These are phyloP conservation scores for Arthroderma sp. DNA, from an alignment of 2,329 filamentous ascomycete species.

Conservation along the genomic window DNA sequence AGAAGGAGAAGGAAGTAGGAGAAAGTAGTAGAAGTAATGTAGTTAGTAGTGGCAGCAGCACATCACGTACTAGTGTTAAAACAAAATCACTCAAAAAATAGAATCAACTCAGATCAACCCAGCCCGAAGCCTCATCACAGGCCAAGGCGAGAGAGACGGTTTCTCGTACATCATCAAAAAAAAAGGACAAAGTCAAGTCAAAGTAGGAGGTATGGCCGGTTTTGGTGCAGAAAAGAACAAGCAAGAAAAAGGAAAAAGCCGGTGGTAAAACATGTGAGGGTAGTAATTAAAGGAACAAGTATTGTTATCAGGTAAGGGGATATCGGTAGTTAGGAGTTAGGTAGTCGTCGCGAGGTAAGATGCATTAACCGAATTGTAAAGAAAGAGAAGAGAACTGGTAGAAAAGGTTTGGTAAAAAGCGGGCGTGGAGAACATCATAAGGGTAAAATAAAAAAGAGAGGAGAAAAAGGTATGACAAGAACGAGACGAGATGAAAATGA, in stretches of 20 bases:
- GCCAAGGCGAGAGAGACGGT: neutral
- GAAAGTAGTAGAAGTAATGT: neutral
- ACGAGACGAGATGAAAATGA: neutral
- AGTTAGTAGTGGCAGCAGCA: neutral
- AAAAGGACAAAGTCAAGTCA: neutral
- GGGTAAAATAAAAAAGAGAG: neutral
- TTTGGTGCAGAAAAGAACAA: neutral
- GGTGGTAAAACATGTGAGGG: neutral
- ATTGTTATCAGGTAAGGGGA: neutral
- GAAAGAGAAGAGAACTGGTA: neutral
- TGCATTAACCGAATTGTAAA: neutral
- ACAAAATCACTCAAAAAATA: neutral
- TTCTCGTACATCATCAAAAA: conserved; percentile 4
- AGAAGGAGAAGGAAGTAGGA: neutral
- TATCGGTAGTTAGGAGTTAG: too few species aligned
- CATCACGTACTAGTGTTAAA: neutral
- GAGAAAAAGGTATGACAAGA: too few species aligned
- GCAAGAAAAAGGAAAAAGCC: neutral
- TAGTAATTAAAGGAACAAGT: neutral
- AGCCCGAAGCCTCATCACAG: neutral
- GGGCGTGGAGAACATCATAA: neutral
- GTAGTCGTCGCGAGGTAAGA: neutral
- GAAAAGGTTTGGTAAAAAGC: neutral
- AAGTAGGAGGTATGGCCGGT: neutral
- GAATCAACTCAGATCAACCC: neutral